phyloP scores from a whole-genome alignment of 2,329 filamentous ascomycete species.

The Stagonosporopsis tanaceti region DNA sequence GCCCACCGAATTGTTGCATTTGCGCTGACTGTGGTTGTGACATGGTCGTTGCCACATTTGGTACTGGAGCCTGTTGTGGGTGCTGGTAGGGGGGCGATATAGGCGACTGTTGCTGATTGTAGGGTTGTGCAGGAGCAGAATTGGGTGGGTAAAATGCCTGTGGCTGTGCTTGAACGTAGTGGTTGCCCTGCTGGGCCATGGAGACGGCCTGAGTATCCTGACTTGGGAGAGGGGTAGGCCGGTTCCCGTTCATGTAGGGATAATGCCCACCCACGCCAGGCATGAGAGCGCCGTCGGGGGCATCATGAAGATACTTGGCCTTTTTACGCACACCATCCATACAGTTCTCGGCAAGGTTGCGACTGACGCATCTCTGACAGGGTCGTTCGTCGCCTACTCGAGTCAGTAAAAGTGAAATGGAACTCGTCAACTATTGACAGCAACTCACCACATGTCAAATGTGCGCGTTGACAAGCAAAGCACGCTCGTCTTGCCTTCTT shows the following conservation, averaged over 20 bases:
- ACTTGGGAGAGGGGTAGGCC: constrained; percentile 48
- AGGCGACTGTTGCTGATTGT: constrained; percentile 75
- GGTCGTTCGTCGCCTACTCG: constrained; percentile 87
- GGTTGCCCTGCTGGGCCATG: constrained; percentile 49
- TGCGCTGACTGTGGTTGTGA: constrained; percentile 50
- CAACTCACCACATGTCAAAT: constrained; percentile 95
- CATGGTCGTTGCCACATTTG: constrained; percentile 58
- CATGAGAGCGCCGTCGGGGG: constrained; percentile 85
- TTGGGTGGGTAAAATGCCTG: constrained; percentile 52
- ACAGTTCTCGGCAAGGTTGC: constrained; percentile 87
- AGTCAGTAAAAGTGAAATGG: constrained; percentile 1
- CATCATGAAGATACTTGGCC: constrained; percentile 98
- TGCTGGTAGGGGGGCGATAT: constrained; percentile 77
- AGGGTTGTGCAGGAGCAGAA: constrained; percentile 54
- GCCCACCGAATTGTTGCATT: constrained; percentile 58
- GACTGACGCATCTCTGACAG: constrained; percentile 92
- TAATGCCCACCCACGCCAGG: constrained; percentile 82
- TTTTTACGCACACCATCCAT: constrained; percentile 98
- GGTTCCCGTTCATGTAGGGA: constrained; percentile 60
- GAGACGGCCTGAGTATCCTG: constrained; percentile 37
- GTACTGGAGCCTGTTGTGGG: constrained; percentile 55
- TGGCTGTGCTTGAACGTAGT: constrained; percentile 53
- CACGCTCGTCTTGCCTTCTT: constrained; percentile 97
- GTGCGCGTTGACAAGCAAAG: constrained; percentile 94
- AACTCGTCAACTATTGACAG: neutral